phyloP scores from a whole-genome alignment of 164 flowering plant genomes.

The Magnolia sinica region DNA sequence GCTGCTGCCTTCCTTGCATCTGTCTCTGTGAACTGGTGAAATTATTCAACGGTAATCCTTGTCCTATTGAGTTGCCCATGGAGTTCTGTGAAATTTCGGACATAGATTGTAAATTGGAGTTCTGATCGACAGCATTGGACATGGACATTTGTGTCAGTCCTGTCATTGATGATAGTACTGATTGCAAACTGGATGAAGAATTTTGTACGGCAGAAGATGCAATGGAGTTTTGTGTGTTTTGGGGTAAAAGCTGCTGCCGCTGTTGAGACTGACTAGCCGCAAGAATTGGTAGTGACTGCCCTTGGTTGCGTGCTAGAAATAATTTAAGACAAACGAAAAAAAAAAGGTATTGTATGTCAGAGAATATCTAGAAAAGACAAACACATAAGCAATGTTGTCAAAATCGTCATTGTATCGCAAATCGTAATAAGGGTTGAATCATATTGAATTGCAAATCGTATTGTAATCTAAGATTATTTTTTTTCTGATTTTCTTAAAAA shows the following conservation, averaged over 20 bases:
- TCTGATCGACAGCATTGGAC: conserved; percentile 46
- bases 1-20: conserved; percentile 59
- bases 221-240: conserved; percentile 44
- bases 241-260: conserved; percentile 53
- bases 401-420: background rate
- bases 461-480: background rate
- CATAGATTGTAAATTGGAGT: conserved; percentile 53
- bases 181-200: conserved; percentile 41
- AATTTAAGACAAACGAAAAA: background rate
- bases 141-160: conserved; percentile 47
- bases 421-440: background rate
- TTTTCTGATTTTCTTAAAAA: background rate
- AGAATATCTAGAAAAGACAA: background rate
- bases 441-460: background rate
- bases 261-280: conserved; percentile 59
- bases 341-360: background rate
- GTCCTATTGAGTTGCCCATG: conserved; percentile 54
- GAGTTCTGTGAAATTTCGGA: conserved; percentile 51
- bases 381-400: no score
- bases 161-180: conserved; percentile 43
- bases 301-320: conserved; percentile 41
- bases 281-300: conserved; percentile 35
- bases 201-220: conserved; percentile 46
- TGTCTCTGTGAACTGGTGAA: conserved; percentile 65
- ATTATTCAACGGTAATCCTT: conserved; percentile 41